Conservation (phyloP, 106 monocot species). For the Acorus calamus region DNA sequence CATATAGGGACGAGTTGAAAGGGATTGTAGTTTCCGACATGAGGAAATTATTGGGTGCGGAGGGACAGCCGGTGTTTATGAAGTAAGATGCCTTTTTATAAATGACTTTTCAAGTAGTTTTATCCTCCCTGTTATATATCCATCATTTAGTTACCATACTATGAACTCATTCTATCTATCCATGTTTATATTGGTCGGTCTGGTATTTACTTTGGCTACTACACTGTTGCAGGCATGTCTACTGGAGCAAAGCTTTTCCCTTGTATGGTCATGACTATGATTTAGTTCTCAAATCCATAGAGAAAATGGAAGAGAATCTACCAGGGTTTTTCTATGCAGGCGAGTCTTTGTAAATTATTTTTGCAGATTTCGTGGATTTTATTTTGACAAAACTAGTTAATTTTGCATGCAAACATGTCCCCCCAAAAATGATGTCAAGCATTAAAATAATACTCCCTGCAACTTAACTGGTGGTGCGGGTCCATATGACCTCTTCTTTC, state of each 20-base stretch:
- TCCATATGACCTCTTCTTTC: too few relatives aligned
- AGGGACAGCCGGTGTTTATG: conserved; percentile 67
- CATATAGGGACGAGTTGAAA: conserved; percentile 56
- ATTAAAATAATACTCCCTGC: too few relatives aligned
- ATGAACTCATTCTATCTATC: too few relatives aligned
- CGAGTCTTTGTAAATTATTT: conserved; percentile 16
- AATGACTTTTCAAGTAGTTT: too few relatives aligned
- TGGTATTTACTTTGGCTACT: too few relatives aligned
- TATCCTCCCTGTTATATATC: too few relatives aligned
- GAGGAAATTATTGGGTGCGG: conserved; percentile 59
- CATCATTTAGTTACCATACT: too few relatives aligned
- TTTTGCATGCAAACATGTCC: too few relatives aligned
- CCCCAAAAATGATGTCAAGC: too few relatives aligned
- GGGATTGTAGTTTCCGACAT: conserved; percentile 75
- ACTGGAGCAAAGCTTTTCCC: conserved; percentile 95
- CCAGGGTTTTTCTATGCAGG: conserved; percentile 98
- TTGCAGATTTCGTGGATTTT: background rate
- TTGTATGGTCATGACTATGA: conserved; percentile 70
- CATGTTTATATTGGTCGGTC: too few relatives aligned
- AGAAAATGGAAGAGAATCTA: conserved; percentile 75
- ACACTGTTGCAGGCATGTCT: conserved; percentile 57
- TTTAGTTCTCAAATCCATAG: conserved; percentile 75
- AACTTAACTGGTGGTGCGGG: too few relatives aligned
- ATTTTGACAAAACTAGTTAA: too few relatives aligned
- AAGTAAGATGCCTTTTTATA: conserved; percentile 33